These are phyloP conservation scores for Hemisphaericaspora lyxosophila DNA, from an alignment of 1,139 yeast genomes.

Conservation along the genomic window DNA sequence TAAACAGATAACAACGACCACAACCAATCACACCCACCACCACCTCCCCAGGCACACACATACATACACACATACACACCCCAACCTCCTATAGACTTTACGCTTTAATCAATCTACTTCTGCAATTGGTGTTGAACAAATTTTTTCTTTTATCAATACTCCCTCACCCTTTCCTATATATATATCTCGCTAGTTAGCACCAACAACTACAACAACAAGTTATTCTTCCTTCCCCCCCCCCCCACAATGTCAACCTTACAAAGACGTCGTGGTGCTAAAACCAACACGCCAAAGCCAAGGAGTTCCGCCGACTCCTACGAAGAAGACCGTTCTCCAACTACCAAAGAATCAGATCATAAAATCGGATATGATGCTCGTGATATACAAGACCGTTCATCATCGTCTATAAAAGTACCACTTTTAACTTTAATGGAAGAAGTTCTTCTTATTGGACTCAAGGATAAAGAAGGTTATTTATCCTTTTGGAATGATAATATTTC, in stretches of 20 bases:
- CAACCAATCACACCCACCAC: too few species aligned
- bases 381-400: slow-evolving; percentile 39
- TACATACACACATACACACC: too few species aligned
- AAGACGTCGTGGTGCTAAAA: slow-evolving; percentile 48
- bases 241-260: slow-evolving; percentile 44
- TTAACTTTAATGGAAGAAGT: slow-evolving; percentile 97
- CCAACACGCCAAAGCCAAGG: slow-evolving; percentile 13
- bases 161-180: too few species aligned
- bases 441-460: slow-evolving; percentile 85
- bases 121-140: too few species aligned
- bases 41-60: too few species aligned
- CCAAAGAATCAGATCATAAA: slow-evolving; percentile 41
- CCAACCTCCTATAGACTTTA: too few species aligned
- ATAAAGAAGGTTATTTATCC: slow-evolving; percentile 91
- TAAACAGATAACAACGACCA: too few species aligned
- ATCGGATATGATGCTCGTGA: slow-evolving; percentile 85
- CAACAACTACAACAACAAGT: too few species aligned
- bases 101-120: too few species aligned
- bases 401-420: slow-evolving; percentile 57
- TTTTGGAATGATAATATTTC: slow-evolving; percentile 98
- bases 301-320: slow-evolving; percentile 10
- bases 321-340: slow-evolving; percentile 10
- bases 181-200: too few species aligned
- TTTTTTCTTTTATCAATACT: too few species aligned
- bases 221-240: too few species aligned